Conservation (phyloP, 2,329 filamentous ascomycete genomes). For the Xylogone sp. region DNA sequence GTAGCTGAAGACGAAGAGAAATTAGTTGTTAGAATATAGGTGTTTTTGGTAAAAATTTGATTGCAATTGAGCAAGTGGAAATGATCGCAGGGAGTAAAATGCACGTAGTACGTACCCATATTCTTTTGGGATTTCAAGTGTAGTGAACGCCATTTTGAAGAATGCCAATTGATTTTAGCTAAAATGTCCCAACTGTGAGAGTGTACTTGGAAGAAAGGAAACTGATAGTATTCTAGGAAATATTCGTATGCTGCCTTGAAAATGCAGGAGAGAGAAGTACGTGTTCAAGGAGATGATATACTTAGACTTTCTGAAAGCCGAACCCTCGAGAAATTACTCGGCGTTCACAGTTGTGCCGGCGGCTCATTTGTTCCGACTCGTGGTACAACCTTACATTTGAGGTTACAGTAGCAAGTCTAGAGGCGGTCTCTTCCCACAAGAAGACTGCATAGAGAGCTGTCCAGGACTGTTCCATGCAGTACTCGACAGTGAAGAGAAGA, state of each 20-base stretch:
- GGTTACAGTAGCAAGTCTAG: no score
- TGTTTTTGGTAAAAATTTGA: neutral
- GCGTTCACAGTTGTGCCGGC: neutral
- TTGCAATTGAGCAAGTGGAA: neutral
- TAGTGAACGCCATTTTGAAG: constrained; percentile 22
- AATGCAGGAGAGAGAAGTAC: constrained; percentile 1
- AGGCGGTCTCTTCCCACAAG: no score
- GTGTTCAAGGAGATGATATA: neutral
- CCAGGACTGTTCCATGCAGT: no score
- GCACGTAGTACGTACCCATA: constrained; percentile 23
- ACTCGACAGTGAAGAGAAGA: no score
- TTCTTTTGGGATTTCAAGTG: constrained; percentile 22
- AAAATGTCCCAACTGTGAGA: no score
- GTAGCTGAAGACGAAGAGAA: constrained; percentile 41
- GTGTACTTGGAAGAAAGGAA: no score
- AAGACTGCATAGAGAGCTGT: no score
- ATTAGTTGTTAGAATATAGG: neutral
- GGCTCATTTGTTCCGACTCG: neutral
- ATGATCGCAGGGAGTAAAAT: neutral
- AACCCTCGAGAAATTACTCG: neutral
- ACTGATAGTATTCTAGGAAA: no score
- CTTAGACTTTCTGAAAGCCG: neutral
- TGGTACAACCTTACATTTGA: neutral
- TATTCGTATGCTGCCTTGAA: neutral
- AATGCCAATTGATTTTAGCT: constrained; percentile 1